Evolutionary conservation across 169 alveolate species (phyloP).

Genomic region (Cryptosporidium sp.): DNA sequence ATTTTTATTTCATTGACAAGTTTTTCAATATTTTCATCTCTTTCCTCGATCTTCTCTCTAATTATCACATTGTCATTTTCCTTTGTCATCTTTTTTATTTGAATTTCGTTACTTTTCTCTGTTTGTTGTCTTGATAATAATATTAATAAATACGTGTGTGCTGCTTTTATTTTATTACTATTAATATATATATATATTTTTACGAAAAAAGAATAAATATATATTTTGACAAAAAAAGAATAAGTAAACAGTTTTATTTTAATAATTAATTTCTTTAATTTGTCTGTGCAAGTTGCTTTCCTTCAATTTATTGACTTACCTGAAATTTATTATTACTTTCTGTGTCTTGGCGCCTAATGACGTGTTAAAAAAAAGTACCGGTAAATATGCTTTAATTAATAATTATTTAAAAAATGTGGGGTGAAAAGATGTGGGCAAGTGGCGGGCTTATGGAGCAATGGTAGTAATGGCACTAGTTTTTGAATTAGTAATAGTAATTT

Average conservation of each 20-base stretch:
- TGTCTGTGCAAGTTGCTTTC: background rate
- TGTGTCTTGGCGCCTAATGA: slow-evolving; percentile 6
- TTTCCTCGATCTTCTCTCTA: background rate
- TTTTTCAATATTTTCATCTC: slow-evolving; percentile 15
- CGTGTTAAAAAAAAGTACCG: slow-evolving; percentile 15
- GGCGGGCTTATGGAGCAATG: too few relatives aligned
- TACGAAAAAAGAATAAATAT: background rate
- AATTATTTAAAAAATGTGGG: background rate
- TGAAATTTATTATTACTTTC: background rate
- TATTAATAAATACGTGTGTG: too few relatives aligned
- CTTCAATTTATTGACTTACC: background rate
- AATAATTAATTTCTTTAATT: too few relatives aligned
- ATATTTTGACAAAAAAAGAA: background rate
- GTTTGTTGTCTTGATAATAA: too few relatives aligned
- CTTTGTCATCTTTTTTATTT: background rate
- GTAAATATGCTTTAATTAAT: background rate
- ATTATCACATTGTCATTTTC: background rate
- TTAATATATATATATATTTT: too few relatives aligned
- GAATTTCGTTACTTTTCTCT: background rate
- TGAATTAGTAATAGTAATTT: too few relatives aligned
- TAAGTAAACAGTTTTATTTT: background rate
- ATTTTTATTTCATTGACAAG: slow-evolving; percentile 19
- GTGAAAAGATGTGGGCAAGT: background rate
- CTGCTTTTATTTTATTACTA: too few relatives aligned
- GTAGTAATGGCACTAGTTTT: too few relatives aligned